phyloP scores from a whole-genome alignment of 2,329 filamentous ascomycete genomes.

The Sordariomycetes sp. region DNA sequence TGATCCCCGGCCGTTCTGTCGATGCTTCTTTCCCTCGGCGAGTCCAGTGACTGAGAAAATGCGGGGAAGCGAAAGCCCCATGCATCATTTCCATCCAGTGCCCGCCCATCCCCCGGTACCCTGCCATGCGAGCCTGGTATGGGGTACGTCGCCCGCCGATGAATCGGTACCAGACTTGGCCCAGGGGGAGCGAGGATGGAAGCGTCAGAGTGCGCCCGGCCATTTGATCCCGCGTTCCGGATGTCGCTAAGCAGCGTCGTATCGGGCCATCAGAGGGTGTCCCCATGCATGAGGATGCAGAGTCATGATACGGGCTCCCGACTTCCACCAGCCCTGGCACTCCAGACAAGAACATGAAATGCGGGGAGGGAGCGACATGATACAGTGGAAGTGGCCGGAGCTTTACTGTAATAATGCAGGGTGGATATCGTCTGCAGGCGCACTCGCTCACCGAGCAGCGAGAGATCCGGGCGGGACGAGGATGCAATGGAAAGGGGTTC shows the following conservation, averaged over 20 bases:
- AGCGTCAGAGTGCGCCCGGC: neutral
- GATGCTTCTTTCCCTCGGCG: neutral
- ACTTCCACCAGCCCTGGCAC: neutral
- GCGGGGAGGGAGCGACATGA: neutral
- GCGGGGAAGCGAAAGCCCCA: neutral
- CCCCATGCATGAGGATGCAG: neutral
- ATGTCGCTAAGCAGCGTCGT: neutral
- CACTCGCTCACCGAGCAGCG: neutral
- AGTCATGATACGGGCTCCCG: neutral
- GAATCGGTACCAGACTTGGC: neutral
- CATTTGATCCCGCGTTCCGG: neutral
- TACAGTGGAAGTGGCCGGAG: neutral
- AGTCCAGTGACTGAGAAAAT: neutral
- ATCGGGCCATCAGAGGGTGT: neutral
- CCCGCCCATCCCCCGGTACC: neutral
- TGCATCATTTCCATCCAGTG: neutral
- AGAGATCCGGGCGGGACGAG: neutral
- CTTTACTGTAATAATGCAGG: neutral
- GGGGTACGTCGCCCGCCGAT: neutral
- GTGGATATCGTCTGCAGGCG: neutral
- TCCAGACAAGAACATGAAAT: neutral
- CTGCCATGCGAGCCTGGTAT: neutral
- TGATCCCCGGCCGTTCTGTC: neutral
- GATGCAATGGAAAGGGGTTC: neutral
- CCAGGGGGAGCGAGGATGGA: neutral